phyloP scores from a whole-genome alignment of 169 alveolate genomes.

The Pseudocohnilembus persalinus region DNA sequence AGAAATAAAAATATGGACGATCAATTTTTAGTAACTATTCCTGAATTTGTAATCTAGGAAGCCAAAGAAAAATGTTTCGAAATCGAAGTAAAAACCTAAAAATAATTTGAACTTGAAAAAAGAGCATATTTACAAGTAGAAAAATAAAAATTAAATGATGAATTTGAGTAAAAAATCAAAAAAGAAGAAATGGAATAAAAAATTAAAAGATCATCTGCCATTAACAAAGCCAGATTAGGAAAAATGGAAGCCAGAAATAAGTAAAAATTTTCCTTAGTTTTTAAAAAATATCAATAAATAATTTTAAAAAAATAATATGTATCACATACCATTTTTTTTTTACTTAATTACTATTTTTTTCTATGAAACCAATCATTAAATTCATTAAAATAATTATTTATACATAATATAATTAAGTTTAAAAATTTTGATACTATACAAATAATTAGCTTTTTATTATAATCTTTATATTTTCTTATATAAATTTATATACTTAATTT shows the following conservation, averaged over 20 bases:
- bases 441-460: too few species aligned
- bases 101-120: constrained; percentile 48
- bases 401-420: too few species aligned
- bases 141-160: constrained; percentile 43
- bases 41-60: constrained; percentile 46
- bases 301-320: too few species aligned
- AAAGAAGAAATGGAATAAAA: constrained; percentile 57
- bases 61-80: constrained; percentile 52
- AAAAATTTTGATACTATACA: too few species aligned
- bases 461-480: background rate
- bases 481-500: background rate
- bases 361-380: too few species aligned
- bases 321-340: too few species aligned
- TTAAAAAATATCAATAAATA: background rate
- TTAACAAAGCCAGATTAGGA: constrained; percentile 53
- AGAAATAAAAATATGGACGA: too few species aligned
- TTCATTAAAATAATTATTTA: too few species aligned
- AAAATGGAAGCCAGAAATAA: constrained; percentile 65
- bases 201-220: constrained; percentile 56
- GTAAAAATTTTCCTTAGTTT: background rate
- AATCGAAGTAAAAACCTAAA: constrained; percentile 44
- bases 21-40: constrained; percentile 17
- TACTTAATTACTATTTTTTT: too few species aligned
- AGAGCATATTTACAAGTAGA: constrained; percentile 54
- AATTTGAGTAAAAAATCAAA: constrained; percentile 27